These are phyloP conservation scores for Mycena sp. DNA, from an alignment of 1,284 basidiomycete species.

Conservation along the genomic window DNA sequence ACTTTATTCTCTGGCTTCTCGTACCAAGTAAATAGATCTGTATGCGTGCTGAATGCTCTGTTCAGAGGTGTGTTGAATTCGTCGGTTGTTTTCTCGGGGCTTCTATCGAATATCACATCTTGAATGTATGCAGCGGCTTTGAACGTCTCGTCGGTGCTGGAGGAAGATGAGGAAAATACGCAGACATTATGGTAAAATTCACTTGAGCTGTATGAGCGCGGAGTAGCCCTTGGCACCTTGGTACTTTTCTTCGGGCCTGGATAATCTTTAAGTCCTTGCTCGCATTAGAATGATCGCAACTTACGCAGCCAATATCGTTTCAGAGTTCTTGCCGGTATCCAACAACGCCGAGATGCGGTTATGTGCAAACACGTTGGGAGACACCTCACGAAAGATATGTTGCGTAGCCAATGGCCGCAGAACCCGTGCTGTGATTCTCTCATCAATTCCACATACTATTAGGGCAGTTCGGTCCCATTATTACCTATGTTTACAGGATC, in stretches of 20 bases:
- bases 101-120: background rate
- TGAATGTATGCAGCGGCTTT: slow-evolving; percentile 15
- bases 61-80: slow-evolving; percentile 15
- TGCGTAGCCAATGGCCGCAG: slow-evolving; percentile 15
- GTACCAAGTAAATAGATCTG: slow-evolving; percentile 7
- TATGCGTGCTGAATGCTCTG: slow-evolving; percentile 10
- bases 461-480: background rate
- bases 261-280: background rate
- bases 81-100: background rate
- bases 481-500: slow-evolving; percentile 13
- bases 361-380: slow-evolving; percentile 14
- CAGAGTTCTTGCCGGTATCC: slow-evolving; percentile 8
- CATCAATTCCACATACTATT: background rate
- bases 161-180: background rate
- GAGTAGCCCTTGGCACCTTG: background rate
- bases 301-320: slow-evolving; percentile 1
- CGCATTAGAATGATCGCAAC: background rate
- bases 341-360: slow-evolving; percentile 2
- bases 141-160: slow-evolving; percentile 17
- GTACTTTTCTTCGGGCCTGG: slow-evolving; percentile 17
- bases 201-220: slow-evolving; percentile 7
- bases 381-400: slow-evolving; percentile 20
- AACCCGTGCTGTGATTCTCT: slow-evolving; percentile 1
- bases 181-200: background rate
- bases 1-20: slow-evolving; percentile 13